A percentile compares a stretch with the other conserved stretches of the same genome.
phyloP scores from a whole-genome alignment of 2,329 filamentous ascomycete genomes.

The Alternaria longipes region DNA sequence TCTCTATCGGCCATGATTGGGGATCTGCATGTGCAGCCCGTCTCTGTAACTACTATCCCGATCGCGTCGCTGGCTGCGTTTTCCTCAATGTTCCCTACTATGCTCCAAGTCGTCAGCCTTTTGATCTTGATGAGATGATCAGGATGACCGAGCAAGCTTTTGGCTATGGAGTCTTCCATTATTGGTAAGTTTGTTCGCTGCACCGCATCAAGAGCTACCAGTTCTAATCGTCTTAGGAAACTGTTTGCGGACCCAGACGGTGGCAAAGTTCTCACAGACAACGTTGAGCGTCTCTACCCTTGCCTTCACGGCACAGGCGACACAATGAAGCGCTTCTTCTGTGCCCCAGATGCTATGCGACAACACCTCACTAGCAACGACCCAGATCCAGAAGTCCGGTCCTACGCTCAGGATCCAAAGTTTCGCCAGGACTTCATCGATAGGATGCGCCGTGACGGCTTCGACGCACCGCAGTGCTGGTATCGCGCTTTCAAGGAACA shows the following conservation, averaged over 20 bases:
- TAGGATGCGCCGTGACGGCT: neutral
- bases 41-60: neutral
- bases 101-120: neutral
- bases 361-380: too few relatives aligned
- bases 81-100: neutral
- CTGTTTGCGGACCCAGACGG: too few relatives aligned
- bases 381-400: too few relatives aligned
- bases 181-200: accelerated
- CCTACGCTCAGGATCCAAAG: neutral
- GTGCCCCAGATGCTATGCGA: too few relatives aligned
- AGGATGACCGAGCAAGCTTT: too few relatives aligned
- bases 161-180: too few relatives aligned
- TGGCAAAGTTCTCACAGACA: too few relatives aligned
- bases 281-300: too few relatives aligned
- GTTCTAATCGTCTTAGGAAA: too few relatives aligned
- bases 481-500: neutral
- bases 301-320: too few relatives aligned
- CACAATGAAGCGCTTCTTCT: too few relatives aligned
- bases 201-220: accelerated
- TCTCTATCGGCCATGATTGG: neutral
- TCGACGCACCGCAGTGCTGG: neutral
- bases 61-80: accelerated
- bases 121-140: neutral
- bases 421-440: too few relatives aligned
- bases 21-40: accelerated